These are phyloP conservation scores for Glycine soja DNA, from an alignment of 306 rosid genomes.

Conservation along the genomic window DNA sequence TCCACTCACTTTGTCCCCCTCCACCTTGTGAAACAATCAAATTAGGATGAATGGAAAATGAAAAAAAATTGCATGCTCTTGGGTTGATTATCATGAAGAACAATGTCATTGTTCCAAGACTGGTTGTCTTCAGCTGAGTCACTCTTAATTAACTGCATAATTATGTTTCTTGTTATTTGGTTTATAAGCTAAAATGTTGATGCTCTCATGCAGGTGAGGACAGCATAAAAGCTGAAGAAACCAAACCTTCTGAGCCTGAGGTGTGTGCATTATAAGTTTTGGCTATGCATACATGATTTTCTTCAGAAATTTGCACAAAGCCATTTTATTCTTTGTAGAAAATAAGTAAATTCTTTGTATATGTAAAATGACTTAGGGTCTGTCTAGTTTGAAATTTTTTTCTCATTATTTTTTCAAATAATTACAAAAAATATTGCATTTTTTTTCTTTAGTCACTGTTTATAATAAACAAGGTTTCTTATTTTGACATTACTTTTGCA, in stretches of 20 bases:
- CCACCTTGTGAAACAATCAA: slow-evolving; percentile 38
- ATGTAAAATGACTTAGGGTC: not conserved
- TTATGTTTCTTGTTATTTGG: slow-evolving; percentile 30
- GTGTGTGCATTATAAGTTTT: slow-evolving; percentile 47
- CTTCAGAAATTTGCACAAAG: too few species aligned
- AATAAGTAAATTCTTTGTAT: not conserved
- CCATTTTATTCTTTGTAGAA: not conserved
- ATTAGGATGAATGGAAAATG: slow-evolving; percentile 13
- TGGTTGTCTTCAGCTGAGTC: not conserved
- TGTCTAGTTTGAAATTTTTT: not conserved
- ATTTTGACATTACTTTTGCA: slow-evolving; percentile 52
- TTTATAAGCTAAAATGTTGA: not conserved
- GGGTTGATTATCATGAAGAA: slow-evolving; percentile 9
- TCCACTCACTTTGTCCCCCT: not conserved
- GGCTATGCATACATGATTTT: slow-evolving; percentile 7
- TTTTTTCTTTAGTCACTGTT: slow-evolving; percentile 14
- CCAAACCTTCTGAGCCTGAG: slow-evolving; percentile 75
- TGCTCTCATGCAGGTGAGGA: slow-evolving; percentile 78
- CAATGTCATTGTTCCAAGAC: slow-evolving; percentile 23
- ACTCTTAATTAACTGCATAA: slow-evolving; percentile 27
- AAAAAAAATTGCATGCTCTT: not conserved
- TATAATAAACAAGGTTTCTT: not conserved
- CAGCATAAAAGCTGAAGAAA: slow-evolving; percentile 70
- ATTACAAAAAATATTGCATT: not conserved
- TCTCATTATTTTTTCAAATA: not conserved